phyloP scores from a whole-genome alignment of 768 basidiomycete species.

The Mycena rebaudengoi region DNA sequence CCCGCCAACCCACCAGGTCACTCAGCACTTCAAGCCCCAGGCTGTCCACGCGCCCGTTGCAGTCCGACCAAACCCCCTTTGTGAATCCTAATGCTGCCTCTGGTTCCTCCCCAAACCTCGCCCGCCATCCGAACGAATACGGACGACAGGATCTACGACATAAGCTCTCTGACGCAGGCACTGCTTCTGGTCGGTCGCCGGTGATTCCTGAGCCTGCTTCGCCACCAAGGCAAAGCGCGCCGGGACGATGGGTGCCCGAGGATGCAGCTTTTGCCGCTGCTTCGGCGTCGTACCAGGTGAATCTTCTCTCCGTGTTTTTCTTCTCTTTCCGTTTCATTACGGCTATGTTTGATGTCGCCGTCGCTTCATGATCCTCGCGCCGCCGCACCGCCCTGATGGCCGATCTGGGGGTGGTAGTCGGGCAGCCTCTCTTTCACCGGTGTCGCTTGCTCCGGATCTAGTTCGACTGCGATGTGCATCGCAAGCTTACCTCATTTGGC shows the following conservation, averaged over 20 bases:
- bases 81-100: not conserved
- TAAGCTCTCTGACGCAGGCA: slow-evolving; percentile 15
- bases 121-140: slow-evolving; percentile 20
- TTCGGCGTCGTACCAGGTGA: slow-evolving; percentile 18
- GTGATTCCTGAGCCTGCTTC: slow-evolving; percentile 17
- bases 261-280: not conserved
- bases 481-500: slow-evolving; percentile 9
- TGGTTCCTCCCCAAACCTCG: slow-evolving; percentile 7
- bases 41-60: slow-evolving; percentile 1
- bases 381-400: slow-evolving; percentile 3
- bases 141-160: slow-evolving; percentile 18
- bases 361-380: slow-evolving; percentile 22
- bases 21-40: slow-evolving; percentile 4
- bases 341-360: slow-evolving; percentile 23
- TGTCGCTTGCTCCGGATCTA: slow-evolving; percentile 19
- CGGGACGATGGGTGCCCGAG: slow-evolving; percentile 13
- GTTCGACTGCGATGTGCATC: slow-evolving; percentile 14
- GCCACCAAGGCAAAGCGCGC: slow-evolving; percentile 15
- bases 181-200: slow-evolving; percentile 14
- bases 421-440: slow-evolving; percentile 20
- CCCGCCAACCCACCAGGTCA: not conserved
- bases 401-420: slow-evolving; percentile 3
- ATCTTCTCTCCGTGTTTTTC: not conserved
- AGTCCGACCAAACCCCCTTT: slow-evolving; percentile 9
- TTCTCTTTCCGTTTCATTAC: not conserved